phyloP scores from a whole-genome alignment of 345 rosid genomes.

The Rhodamnia argentea region DNA sequence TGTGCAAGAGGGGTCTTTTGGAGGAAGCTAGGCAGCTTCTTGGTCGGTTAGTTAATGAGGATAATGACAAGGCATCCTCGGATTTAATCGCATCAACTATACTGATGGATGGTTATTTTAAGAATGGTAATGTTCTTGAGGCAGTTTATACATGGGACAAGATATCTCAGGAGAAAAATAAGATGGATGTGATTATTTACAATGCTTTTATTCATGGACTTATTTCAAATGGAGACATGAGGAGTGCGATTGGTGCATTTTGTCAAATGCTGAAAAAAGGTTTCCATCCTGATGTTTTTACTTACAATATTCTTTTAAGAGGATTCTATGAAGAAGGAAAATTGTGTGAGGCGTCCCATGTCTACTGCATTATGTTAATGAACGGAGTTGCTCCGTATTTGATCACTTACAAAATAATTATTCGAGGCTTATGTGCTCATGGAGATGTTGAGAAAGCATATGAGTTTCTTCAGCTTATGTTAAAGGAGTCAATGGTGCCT shows the following conservation, averaged over 20 bases:
- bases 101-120: constrained; percentile 60
- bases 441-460: constrained; percentile 41
- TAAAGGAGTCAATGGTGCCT: constrained; percentile 31
- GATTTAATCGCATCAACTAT: constrained; percentile 49
- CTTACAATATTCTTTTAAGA: constrained; percentile 56
- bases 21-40: constrained; percentile 40
- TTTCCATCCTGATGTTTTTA: constrained; percentile 41
- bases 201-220: constrained; percentile 66
- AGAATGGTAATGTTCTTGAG: constrained; percentile 36
- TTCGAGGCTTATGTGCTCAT: constrained; percentile 42
- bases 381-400: constrained; percentile 50
- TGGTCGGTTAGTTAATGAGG: constrained; percentile 26
- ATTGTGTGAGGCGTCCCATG: constrained; percentile 38
- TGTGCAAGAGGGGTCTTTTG: constrained; percentile 50
- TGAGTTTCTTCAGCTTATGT: constrained; percentile 30
- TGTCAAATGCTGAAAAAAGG: constrained; percentile 69
- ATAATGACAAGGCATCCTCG: constrained; percentile 15
- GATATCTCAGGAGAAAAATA: constrained; percentile 16
- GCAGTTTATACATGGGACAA: constrained; percentile 44
- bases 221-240: constrained; percentile 22
- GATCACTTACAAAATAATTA: constrained; percentile 41
- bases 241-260: constrained; percentile 30
- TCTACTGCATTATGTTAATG: constrained; percentile 35
- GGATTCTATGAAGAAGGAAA: constrained; percentile 52
- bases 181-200: constrained; percentile 38